Conservation (phyloP, 2,329 filamentous ascomycete species). For the Exutisphaerella laricina region DNA sequence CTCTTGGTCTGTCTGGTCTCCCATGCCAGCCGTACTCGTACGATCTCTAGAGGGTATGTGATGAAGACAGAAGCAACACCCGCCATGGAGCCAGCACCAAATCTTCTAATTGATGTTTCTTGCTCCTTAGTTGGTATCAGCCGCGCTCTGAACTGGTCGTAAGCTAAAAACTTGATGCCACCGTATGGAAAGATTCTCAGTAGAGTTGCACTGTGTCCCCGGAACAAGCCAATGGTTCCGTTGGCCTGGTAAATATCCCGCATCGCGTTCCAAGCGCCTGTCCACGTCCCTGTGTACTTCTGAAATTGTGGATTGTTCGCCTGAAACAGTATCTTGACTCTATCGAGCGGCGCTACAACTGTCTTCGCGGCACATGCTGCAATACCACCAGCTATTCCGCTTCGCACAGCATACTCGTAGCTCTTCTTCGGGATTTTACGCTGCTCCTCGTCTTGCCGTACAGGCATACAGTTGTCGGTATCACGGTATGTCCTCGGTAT, state of each 20-base stretch:
- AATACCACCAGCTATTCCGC: conserved; percentile 78
- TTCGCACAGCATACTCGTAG: conserved; percentile 76
- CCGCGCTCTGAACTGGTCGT: conserved; percentile 83
- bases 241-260: conserved; percentile 73
- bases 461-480: not conserved
- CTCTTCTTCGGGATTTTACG: conserved; percentile 59
- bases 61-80: conserved; percentile 91
- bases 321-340: conserved; percentile 98
- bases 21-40: conserved; percentile 87
- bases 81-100: conserved; percentile 67
- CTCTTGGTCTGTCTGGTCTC: conserved; percentile 74
- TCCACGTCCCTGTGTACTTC: conserved; percentile 87
- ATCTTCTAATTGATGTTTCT: conserved; percentile 73
- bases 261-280: conserved; percentile 75
- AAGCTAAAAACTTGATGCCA: conserved; percentile 95
- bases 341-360: conserved; percentile 87
- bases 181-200: conserved; percentile 96
- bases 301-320: conserved; percentile 88
- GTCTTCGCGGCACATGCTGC: conserved; percentile 95
- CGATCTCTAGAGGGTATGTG: conserved; percentile 91
- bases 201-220: conserved; percentile 89
- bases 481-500: conserved; percentile 34
- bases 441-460: not conserved
- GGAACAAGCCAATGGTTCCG: conserved; percentile 72
- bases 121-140: conserved; percentile 66